These are phyloP conservation scores for Mycena sanguinolenta DNA, from an alignment of 768 basidiomycete genomes.

Conservation along the genomic window DNA sequence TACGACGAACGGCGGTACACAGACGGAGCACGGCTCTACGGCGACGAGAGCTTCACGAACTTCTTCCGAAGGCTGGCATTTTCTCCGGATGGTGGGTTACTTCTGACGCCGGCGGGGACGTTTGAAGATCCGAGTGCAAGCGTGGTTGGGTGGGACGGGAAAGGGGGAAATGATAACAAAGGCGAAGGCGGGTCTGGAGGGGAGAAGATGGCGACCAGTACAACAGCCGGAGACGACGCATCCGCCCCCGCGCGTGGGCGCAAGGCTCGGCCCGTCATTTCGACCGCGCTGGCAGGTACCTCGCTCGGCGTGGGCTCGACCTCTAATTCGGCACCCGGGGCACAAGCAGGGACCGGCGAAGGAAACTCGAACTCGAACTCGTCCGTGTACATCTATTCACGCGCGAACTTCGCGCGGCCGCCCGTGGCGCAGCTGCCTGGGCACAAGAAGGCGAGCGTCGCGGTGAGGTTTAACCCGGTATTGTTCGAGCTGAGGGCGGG, in stretches of 20 bases:
- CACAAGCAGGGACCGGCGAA: not conserved
- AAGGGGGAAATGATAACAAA: not conserved
- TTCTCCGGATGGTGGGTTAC: conserved; percentile 93
- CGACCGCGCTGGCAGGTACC: conserved; percentile 50
- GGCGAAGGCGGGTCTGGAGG: not conserved
- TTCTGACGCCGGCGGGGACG: conserved; percentile 96
- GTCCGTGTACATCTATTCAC: conserved; percentile 93
- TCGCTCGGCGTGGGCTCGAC: conserved; percentile 43
- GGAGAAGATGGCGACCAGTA: conserved; percentile 23
- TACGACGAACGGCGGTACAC: conserved; percentile 25
- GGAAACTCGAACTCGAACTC: conserved; percentile 48
- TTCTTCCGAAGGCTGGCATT: conserved; percentile 96
- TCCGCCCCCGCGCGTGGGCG: conserved; percentile 73
- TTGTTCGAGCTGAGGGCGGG: conserved; percentile 89
- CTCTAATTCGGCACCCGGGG: not conserved
- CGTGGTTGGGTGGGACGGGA: conserved; percentile 20
- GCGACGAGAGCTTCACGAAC: conserved; percentile 94
- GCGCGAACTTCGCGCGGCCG: conserved; percentile 92
- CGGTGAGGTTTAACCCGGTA: conserved; percentile 93
- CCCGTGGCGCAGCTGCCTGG: conserved; percentile 97
- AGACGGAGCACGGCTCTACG: conserved; percentile 68
- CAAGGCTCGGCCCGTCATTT: conserved; percentile 64
- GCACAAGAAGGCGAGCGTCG: conserved; percentile 95
- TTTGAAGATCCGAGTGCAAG: conserved; percentile 80
- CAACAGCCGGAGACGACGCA: conserved; percentile 48